phyloP scores from a whole-genome alignment of 345 rosid genomes.

The Citrus glauca region DNA sequence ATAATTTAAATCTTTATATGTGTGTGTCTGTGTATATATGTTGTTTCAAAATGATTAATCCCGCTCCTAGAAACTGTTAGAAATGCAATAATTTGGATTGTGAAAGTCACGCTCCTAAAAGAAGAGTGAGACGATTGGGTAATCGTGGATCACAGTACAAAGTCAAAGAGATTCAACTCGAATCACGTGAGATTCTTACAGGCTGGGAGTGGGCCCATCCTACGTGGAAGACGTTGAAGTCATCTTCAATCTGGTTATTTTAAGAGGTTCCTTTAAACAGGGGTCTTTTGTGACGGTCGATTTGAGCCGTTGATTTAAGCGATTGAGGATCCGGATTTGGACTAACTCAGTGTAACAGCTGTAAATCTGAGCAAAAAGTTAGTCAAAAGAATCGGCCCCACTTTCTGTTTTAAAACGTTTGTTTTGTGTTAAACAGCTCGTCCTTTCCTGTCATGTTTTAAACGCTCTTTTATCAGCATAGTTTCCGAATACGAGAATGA shows the following conservation, averaged over 20 bases:
- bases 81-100: background rate
- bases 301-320: slow-evolving; percentile 34
- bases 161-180: slow-evolving; percentile 40
- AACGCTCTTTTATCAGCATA: slow-evolving; percentile 23
- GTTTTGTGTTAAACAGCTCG: slow-evolving; percentile 45
- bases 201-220: slow-evolving; percentile 52
- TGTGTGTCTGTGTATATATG: too few relatives aligned
- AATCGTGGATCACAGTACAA: background rate
- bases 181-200: slow-evolving; percentile 66
- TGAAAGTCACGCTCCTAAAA: slow-evolving; percentile 18
- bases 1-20: too few relatives aligned
- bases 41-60: background rate
- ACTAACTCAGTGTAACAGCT: slow-evolving; percentile 26
- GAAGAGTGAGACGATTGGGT: background rate
- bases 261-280: background rate
- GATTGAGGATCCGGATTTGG: slow-evolving; percentile 27
- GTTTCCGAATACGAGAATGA: slow-evolving; percentile 25
- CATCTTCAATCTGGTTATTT: slow-evolving; percentile 21
- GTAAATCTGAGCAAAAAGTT: slow-evolving; percentile 24
- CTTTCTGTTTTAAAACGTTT: slow-evolving; percentile 30
- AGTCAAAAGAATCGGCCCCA: slow-evolving; percentile 38
- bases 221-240: slow-evolving; percentile 39
- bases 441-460: slow-evolving; percentile 47
- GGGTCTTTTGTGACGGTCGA: slow-evolving; percentile 6
- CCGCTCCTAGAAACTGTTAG: background rate